Evolutionary conservation across 2,329 filamentous ascomycete species (phyloP).

Genomic region (Meredithiella fracta): DNA sequence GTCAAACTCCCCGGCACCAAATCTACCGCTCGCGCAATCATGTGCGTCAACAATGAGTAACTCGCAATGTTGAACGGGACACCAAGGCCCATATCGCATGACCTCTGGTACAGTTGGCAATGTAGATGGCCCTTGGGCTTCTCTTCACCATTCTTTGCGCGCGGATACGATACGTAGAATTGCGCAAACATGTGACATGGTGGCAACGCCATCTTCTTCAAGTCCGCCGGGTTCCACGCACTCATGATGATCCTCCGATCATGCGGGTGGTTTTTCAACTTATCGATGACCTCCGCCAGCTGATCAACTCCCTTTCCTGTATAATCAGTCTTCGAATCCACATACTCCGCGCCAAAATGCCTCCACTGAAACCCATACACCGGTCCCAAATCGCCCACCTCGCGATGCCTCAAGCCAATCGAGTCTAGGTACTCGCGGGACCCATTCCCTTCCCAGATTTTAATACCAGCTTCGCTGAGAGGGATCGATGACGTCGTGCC

Average conservation of each 20-base stretch:
- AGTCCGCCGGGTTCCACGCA: slow-evolving; percentile 84
- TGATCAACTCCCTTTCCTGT: slow-evolving; percentile 82
- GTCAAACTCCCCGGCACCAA: slow-evolving; percentile 74
- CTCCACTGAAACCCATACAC: slow-evolving; percentile 99
- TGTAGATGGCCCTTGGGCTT: slow-evolving; percentile 56
- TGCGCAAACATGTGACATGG: slow-evolving; percentile 97
- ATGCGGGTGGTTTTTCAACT: slow-evolving; percentile 68
- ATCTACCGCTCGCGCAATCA: slow-evolving; percentile 77
- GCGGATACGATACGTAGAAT: slow-evolving; percentile 73
- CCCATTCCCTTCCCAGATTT: slow-evolving; percentile 98
- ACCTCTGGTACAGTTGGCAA: slow-evolving; percentile 83
- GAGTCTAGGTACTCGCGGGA: slow-evolving; percentile 78
- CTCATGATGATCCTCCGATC: slow-evolving; percentile 79
- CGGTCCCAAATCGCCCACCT: slow-evolving; percentile 77
- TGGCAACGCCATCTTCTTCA: slow-evolving; percentile 77
- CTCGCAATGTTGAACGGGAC: slow-evolving; percentile 96
- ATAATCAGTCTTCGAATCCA: slow-evolving; percentile 66
- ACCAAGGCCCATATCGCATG: slow-evolving; percentile 91
- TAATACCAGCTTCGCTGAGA: slow-evolving; percentile 64
- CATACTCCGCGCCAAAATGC: slow-evolving; percentile 86
- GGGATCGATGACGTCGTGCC: slow-evolving; percentile 66
- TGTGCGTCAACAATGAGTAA: slow-evolving; percentile 87
- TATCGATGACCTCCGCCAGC: slow-evolving; percentile 74
- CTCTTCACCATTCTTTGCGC: slow-evolving; percentile 20
- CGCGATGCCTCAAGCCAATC: slow-evolving; percentile 65